Base-by-base conservation (phyloP, 805 yeast species). In the Tetrapisispora taiwanensis region DNA sequence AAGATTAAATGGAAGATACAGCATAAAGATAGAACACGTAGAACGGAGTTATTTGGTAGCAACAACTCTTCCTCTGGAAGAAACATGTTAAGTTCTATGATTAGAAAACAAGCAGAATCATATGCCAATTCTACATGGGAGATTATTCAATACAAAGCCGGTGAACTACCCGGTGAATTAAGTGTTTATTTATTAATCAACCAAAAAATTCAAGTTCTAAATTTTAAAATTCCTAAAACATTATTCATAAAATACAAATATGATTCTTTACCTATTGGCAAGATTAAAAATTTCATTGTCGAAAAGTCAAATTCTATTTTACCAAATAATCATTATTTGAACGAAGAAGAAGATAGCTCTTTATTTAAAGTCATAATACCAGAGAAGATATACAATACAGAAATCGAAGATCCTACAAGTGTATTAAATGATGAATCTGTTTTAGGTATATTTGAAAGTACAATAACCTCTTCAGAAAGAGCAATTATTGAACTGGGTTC, bases 1-100 rank as follows among this genome's bases (percentile, higher is more conserved):
- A 88, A 90, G 61, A 73, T 78, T n/a, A 85, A 85, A 57, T 92
- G 99, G 99, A 75, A 68, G 40, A 68, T 78, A 12, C 95, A 87
- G 59, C 73, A 75, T n/a, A 75, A 76, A 48, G 83, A 81, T 47
- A 73, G 87, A 52, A 74, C 72, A 43, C 75, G 94, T 55, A 74
- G 97, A 56, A 72, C 72, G 44, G 80, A 78, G 50, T 63, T 94
- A 22, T 90, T 92, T 69, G 99, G 99, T 31, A 69, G 71, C 27
- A 68, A 73, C 7, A 64, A 71, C 1, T 74, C 69, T 24, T 59
- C 78, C 2, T 67, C 79, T 2, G 75, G 71, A 46, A 69, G 85
- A 51, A 71, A 80, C 14, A 64, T 76, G 4, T 79, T 90, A 36
- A 83, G 88, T 8, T 74, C 74, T 18, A 73, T 88, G 70, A 69